Evolutionary conservation across 768 basidiomycete species (phyloP), one percentile per base, ranked within the genome.

Genomic region (Paxillus involutus): DNA sequence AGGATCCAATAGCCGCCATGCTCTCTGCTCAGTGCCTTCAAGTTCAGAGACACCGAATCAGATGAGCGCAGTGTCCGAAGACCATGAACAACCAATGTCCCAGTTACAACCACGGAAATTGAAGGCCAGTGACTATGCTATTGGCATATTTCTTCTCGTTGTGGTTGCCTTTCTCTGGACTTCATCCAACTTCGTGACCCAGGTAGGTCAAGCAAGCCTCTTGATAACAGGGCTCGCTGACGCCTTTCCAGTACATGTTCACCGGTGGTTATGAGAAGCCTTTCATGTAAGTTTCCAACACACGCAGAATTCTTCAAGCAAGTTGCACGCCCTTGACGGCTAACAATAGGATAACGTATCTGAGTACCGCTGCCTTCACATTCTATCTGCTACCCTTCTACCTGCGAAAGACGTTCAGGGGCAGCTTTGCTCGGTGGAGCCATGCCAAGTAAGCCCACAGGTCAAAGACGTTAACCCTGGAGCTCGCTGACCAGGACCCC

Each of bases 91-190:
- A 21, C 44, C 32, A 36, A 42, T 43, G 50, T 58, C 65, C 26
- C 58, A 43, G 42, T 44, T 52, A n/a, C 47, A 8, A 16, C 41
- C 52, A 13, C 49, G 45, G 33, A 55, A 36, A 43, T 11, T 48
- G 40, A 44, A 60, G 14, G 57, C 51, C 11, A 70, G 59, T 26
- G 66, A 80, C 54, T 85, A 83, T 64, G 48, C 71, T 21, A 61
- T 82, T 29, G 92, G 92, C 48, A 84, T 94, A 49, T 73, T 73
- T 26, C 73, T 94, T 41, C 80, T 94, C 19, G 66, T 92, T 3
- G 53, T 84, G 17, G 92, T 95, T 47, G 91, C 93, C 36, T 56
- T 91, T 35, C 79, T 97, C 12, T 98, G 95, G 95, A 96, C 94
- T 14, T 72, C 79, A 11, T 89, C 88, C 44, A 95, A 88, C 69